Percentiles rank a stretch among this genome's conserved stretches.
phyloP scores from a whole-genome alignment of 176 grass and related monocot genomes.

The Eleusine indica region DNA sequence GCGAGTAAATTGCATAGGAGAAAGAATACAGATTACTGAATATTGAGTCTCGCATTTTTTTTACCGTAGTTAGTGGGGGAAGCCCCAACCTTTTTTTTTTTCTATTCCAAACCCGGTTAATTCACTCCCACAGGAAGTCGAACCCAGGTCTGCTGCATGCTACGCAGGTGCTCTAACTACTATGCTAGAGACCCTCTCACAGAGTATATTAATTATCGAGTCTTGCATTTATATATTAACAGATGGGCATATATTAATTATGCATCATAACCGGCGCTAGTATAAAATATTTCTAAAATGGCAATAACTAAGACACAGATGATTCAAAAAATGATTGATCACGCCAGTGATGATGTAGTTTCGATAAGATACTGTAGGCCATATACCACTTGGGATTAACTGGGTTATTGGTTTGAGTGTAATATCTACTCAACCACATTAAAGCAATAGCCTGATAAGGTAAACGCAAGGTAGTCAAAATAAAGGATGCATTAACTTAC shows the following conservation, averaged over 20 bases:
- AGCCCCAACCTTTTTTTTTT: too few relatives aligned
- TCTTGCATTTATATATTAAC: too few relatives aligned
- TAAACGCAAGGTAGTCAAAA: not conserved
- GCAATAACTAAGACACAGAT: not conserved
- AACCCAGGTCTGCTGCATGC: too few relatives aligned
- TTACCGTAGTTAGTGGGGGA: too few relatives aligned
- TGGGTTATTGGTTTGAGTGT: not conserved
- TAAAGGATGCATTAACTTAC: not conserved
- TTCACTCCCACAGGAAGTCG: too few relatives aligned
- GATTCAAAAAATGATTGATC: not conserved
- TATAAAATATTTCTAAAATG: not conserved
- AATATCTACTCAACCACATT: not conserved
- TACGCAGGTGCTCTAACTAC: too few relatives aligned
- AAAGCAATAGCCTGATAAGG: slow-evolving; percentile 7
- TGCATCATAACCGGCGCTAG: too few relatives aligned
- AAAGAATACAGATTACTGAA: slow-evolving; percentile 12
- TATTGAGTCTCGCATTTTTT: not conserved
- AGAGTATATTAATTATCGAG: too few relatives aligned
- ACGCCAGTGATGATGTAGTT: not conserved
- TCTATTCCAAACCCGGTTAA: too few relatives aligned
- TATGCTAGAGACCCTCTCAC: too few relatives aligned
- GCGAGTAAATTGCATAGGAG: not conserved
- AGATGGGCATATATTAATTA: too few relatives aligned
- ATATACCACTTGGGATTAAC: slow-evolving; percentile 10
- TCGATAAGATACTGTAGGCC: not conserved